Evolutionary conservation across 495 filamentous ascomycete species (phyloP).

Genomic region (Penicillium argentinense): DNA sequence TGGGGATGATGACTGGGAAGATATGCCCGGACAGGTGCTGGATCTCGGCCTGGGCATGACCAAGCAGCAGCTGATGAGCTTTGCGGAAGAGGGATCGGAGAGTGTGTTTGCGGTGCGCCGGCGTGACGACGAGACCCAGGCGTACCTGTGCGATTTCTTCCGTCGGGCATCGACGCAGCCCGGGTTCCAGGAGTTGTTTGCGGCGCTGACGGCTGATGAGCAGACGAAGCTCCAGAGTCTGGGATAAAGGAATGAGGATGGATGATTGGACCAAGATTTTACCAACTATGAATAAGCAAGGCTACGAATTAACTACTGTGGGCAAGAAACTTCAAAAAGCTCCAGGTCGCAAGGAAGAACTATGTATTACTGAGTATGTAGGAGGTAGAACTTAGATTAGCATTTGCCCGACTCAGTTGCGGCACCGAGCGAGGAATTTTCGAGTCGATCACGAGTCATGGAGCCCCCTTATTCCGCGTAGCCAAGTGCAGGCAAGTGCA

Average conservation of each 20-base stretch:
- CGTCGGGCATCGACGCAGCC: constrained; percentile 65
- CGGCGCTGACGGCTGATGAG: constrained; percentile 67
- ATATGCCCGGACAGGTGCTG: constrained; percentile 65
- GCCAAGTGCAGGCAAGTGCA: background rate
- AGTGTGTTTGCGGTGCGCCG: constrained; percentile 57
- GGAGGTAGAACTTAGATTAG: too few relatives aligned
- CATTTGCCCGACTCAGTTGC: too few relatives aligned
- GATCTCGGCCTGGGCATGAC: constrained; percentile 68
- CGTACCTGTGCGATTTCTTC: constrained; percentile 82
- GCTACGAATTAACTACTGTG: too few relatives aligned
- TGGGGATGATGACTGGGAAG: constrained; percentile 86
- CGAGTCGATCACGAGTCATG: too few relatives aligned
- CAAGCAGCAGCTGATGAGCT: constrained; percentile 78
- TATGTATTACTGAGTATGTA: too few relatives aligned
- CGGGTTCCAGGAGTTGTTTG: constrained; percentile 73
- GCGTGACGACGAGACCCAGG: constrained; percentile 90
- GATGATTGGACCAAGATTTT: too few relatives aligned
- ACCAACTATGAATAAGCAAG: background rate
- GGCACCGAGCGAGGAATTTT: too few relatives aligned
- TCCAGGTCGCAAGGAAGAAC: too few relatives aligned
- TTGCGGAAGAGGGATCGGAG: constrained; percentile 56
- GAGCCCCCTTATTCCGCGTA: too few relatives aligned
- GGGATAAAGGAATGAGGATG: constrained; percentile 16
- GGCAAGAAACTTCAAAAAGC: too few relatives aligned
- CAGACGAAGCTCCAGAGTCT: constrained; percentile 63